phyloP scores from a whole-genome alignment of 2,329 filamentous ascomycete genomes.

The Coniochaeta sp. region DNA sequence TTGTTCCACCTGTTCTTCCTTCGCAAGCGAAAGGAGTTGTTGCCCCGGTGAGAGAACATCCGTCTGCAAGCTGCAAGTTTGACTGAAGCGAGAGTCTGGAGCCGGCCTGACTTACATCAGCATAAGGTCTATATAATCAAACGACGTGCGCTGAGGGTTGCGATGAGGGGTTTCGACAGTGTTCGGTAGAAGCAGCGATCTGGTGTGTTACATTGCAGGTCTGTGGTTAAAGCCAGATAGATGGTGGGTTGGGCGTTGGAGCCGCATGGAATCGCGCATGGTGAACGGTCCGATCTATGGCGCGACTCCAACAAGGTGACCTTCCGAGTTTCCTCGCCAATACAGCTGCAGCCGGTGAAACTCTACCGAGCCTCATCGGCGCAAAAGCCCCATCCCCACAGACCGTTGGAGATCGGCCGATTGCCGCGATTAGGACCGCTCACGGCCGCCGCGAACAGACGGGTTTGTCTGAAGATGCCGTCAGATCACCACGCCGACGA shows the following conservation, averaged over 20 bases:
- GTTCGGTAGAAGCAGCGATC: background rate
- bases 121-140: background rate
- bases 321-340: background rate
- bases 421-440: background rate
- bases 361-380: slow-evolving; percentile 2
- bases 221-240: background rate
- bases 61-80: background rate
- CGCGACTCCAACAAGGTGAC: background rate
- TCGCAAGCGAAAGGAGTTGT: background rate
- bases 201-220: slow-evolving; percentile 3
- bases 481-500: background rate
- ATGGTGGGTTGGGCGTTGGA: background rate
- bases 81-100: background rate
- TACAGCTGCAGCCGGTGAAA: background rate
- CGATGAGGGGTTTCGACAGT: background rate
- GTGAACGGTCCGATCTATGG: background rate
- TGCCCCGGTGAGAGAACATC: background rate
- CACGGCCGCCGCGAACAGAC: background rate
- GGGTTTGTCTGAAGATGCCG: background rate
- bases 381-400: background rate
- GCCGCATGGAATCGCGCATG: no score
- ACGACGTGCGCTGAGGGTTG: background rate
- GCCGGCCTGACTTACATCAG: background rate
- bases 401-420: background rate
- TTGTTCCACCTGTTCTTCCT: background rate